Evolutionary conservation across 495 filamentous ascomycete species (phyloP).

Genomic region (Pyrenula aspistea): DNA sequence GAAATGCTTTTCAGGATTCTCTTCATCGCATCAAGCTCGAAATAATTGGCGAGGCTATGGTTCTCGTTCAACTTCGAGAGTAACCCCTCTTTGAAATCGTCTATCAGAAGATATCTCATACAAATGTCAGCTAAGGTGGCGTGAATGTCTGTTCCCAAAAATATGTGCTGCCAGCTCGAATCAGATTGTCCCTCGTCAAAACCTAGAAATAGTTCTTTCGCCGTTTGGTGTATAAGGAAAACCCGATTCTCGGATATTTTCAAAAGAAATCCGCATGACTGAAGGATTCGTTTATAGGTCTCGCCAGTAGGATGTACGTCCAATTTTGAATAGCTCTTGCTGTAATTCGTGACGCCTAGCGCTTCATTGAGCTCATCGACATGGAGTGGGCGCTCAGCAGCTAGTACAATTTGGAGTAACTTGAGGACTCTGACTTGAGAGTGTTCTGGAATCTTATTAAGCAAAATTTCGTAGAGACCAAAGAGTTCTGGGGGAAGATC

Average conservation of each 20-base stretch:
- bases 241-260: conserved; percentile 19
- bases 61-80: background rate
- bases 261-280: conserved; percentile 27
- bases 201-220: conserved; percentile 20
- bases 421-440: conserved; percentile 9
- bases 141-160: background rate
- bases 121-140: background rate
- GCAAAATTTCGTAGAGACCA: conserved; percentile 29
- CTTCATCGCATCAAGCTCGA: background rate
- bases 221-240: conserved; percentile 33
- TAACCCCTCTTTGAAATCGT: background rate
- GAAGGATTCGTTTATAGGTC: conserved; percentile 12
- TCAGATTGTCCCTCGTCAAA: background rate
- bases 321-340: background rate
- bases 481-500: conserved; percentile 21
- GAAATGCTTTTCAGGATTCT: background rate
- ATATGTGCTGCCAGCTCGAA: background rate
- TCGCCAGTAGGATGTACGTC: conserved; percentile 1
- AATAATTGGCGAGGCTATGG: background rate
- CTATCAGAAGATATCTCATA: background rate
- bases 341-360: conserved; percentile 10
- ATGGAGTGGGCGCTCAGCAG: conserved; percentile 23
- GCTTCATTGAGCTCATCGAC: conserved; percentile 26
- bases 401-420: conserved; percentile 26
- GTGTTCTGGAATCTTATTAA: conserved; percentile 5